A percentile compares a stretch with the other conserved stretches of the same genome.
phyloP scores from a whole-genome alignment of 1,284 basidiomycete species.

The Ustilago curta region DNA sequence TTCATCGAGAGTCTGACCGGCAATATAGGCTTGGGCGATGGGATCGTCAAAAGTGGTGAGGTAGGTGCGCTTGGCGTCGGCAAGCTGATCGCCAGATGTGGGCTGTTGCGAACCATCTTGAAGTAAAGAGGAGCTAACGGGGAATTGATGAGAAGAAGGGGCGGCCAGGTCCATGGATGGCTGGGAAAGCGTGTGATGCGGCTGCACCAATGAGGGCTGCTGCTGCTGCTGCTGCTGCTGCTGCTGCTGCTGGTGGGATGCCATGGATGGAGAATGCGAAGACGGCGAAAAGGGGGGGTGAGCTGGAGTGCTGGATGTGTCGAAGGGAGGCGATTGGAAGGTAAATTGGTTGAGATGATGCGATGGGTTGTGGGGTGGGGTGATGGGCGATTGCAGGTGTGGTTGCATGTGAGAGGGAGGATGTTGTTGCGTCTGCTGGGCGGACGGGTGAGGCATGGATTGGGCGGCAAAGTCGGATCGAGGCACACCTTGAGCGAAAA shows the following conservation, averaged over 20 bases:
- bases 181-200: constrained; percentile 10
- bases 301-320: constrained; percentile 7
- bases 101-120: constrained; percentile 11
- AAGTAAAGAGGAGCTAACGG: constrained; percentile 6
- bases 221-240: too few relatives aligned
- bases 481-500: constrained; percentile 8
- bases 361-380: constrained; percentile 8
- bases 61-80: constrained; percentile 19
- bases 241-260: too few relatives aligned
- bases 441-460: not conserved
- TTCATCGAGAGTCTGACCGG: constrained; percentile 37
- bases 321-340: constrained; percentile 23
- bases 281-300: constrained; percentile 18
- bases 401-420: constrained; percentile 17
- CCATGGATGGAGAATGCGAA: constrained; percentile 8
- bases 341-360: constrained; percentile 15
- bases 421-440: constrained; percentile 13
- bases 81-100: not conserved
- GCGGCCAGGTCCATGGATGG: constrained; percentile 2
- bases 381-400: constrained; percentile 16
- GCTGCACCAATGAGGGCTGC: constrained; percentile 8
- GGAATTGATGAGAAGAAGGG: constrained; percentile 13
- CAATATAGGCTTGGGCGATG: constrained; percentile 48
- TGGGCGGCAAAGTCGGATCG: constrained; percentile 8
- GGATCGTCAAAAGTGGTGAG: constrained; percentile 47